Evolutionary conservation across 768 basidiomycete genomes (phyloP).

Genomic region (Tulasnella sp.): DNA sequence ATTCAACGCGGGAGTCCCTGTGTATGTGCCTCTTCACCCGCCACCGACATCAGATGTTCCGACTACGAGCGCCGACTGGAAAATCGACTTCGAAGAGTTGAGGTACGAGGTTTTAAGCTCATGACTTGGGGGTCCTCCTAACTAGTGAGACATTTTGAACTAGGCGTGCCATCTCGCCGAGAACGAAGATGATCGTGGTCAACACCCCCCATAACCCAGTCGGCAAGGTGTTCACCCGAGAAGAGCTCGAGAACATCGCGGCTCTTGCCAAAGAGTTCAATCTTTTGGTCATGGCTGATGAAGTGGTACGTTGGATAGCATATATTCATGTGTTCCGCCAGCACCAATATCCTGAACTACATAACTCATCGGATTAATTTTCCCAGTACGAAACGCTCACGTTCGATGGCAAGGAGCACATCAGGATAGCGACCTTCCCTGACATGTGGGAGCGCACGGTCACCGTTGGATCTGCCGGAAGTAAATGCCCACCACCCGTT

Average conservation of each 20-base stretch:
- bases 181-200: slow-evolving; percentile 88
- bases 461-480: slow-evolving; percentile 91
- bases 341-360: neutral
- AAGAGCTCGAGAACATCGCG: slow-evolving; percentile 79
- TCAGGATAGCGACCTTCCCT: slow-evolving; percentile 86
- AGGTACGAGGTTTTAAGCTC: slow-evolving; percentile 36
- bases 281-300: slow-evolving; percentile 85
- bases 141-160: neutral
- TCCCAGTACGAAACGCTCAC: slow-evolving; percentile 87
- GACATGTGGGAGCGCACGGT: slow-evolving; percentile 99
- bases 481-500: slow-evolving; percentile 34
- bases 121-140: neutral
- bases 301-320: slow-evolving; percentile 63
- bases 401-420: slow-evolving; percentile 78
- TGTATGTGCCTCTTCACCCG: slow-evolving; percentile 92
- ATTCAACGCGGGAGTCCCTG: slow-evolving; percentile 87
- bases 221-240: slow-evolving; percentile 86
- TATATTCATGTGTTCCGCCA: no score
- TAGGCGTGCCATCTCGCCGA: slow-evolving; percentile 72
- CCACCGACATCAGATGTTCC: slow-evolving; percentile 39
- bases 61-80: slow-evolving; percentile 71
- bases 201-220: slow-evolving; percentile 98
- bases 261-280: slow-evolving; percentile 84
- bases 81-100: slow-evolving; percentile 78
- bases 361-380: no score